These are phyloP conservation scores for Odonthalia washingtoniensis DNA, from an alignment of 31 red algal species.

Conservation along the genomic window DNA sequence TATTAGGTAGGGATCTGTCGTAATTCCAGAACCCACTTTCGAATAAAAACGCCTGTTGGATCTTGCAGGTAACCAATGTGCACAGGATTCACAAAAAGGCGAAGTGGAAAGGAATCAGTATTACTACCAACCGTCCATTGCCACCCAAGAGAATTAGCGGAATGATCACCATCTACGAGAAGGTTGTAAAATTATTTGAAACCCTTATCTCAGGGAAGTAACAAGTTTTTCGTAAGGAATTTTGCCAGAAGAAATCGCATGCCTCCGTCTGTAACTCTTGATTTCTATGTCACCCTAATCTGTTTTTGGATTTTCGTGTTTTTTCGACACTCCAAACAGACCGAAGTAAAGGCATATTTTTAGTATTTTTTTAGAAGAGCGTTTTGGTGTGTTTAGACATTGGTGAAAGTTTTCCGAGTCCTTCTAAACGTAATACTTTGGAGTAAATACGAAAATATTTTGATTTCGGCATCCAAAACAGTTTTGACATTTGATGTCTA, in stretches of 20 bases:
- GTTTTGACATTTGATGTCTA: too few relatives aligned
- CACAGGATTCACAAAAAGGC: conserved; percentile 87
- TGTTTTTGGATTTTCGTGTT: too few relatives aligned
- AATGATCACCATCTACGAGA: conserved; percentile 95
- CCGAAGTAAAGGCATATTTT: too few relatives aligned
- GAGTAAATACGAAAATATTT: too few relatives aligned
- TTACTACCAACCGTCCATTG: conserved; percentile 98
- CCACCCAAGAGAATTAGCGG: conserved; percentile 97
- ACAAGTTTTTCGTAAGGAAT: conserved; percentile 88
- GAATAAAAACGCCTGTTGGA: conserved; percentile 86
- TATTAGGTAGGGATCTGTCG: conserved; percentile 74
- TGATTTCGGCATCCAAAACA: too few relatives aligned
- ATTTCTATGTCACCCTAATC: too few relatives aligned
- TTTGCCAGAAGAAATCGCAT: conserved; percentile 84
- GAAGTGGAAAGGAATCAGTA: conserved; percentile 90
- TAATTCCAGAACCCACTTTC: conserved; percentile 95
- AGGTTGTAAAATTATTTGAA: conserved; percentile 81
- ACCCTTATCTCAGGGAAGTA: conserved; percentile 92
- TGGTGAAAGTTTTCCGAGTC: too few relatives aligned
- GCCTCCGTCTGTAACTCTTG: too few relatives aligned
- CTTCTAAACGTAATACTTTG: too few relatives aligned
- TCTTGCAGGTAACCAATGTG: conserved; percentile 75
- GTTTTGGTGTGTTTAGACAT: too few relatives aligned
- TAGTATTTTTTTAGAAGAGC: too few relatives aligned
- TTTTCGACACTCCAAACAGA: too few relatives aligned